A percentile compares a stretch with the other conserved stretches of the same genome.
Conservation (phyloP, 805 yeast genomes). For the Clavispora santaluciae region DNA sequence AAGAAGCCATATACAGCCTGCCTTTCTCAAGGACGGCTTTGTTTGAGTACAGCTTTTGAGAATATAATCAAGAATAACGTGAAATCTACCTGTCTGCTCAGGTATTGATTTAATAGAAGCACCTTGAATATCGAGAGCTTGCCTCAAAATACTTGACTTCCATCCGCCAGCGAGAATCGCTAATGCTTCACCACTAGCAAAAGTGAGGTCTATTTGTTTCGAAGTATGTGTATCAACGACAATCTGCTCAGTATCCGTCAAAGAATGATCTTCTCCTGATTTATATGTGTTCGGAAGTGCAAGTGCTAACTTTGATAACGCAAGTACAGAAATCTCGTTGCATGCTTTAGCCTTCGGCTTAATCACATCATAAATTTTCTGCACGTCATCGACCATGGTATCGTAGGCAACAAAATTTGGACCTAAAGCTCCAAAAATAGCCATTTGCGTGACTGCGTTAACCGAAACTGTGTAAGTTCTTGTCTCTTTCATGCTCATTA, state of each 20-base stretch:
- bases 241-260: conserved; percentile 35
- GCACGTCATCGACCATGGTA: conserved; percentile 12
- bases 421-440: conserved; percentile 44
- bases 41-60: conserved; percentile 54
- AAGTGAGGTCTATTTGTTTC: conserved; percentile 70
- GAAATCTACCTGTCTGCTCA: conserved; percentile 15
- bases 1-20: conserved; percentile 82
- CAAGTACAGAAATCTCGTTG: conserved; percentile 55
- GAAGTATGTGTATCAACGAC: conserved; percentile 57
- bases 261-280: conserved; percentile 10
- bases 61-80: conserved; percentile 42
- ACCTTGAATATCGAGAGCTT: conserved; percentile 52
- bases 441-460: conserved; percentile 40
- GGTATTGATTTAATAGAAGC: conserved; percentile 17
- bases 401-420: conserved; percentile 20
- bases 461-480: conserved; percentile 23
- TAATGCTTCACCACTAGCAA: conserved; percentile 81
- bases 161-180: conserved; percentile 71
- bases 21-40: conserved; percentile 68
- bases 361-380: conserved; percentile 18
- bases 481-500: conserved; percentile 17
- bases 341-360: conserved; percentile 44
- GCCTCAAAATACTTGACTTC: conserved; percentile 53
- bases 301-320: conserved; percentile 54
- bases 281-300: conserved; percentile 15